Evolutionary conservation across 192 early-diverging fungal species (phyloP), one percentile per base, ranked within the genome.

Genomic region (Backusella mclennaniae): DNA sequence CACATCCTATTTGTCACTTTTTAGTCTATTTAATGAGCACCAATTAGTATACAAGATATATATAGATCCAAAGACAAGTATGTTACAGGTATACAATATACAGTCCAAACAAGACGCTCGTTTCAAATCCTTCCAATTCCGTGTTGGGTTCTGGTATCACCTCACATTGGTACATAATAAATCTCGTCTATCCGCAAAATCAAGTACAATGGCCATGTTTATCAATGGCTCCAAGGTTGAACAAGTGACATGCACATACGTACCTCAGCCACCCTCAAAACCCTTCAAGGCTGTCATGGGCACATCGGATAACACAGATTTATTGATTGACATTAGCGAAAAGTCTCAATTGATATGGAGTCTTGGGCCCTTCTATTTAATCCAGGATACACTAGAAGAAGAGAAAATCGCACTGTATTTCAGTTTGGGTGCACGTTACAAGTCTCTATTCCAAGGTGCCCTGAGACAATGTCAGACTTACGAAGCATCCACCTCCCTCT

Each of bases 381-480:
- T 93, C 31, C 89, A 86, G 35, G 92, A 92, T 46, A 77, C 82
- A 12, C 44, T 93, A 31, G 90, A 92, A 77, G 84, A 81, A 1
- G 88, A 89, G 76, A 80, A 84, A 29, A 77, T 92, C 35, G 83
- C 84, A 39, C 77, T 90, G 0, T 82, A 90, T 14, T 91, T 86
- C 82, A 84, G 91, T 35, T 76, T 93, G n/a, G 89, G 92, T 15
- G 84, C 89, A 42, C 85, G 90, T 0, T 92, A 93, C 80, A 82
- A 80, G 21, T 85, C 86, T 0, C 85, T 89, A 67, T 93, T 88
- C 67, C 91, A 92, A 70, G 92, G 89, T 68, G 84, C 85, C 6
- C 78, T 91, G 1, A 79, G 84, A 26, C 89, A 91, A 71, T 93
- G 91, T 72, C 88, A 89, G 69, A 91, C 90, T 0, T 89, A 91